Base-by-base conservation (phyloP, 2,329 filamentous ascomycete genomes). In the Beauveria medogensis region DNA sequence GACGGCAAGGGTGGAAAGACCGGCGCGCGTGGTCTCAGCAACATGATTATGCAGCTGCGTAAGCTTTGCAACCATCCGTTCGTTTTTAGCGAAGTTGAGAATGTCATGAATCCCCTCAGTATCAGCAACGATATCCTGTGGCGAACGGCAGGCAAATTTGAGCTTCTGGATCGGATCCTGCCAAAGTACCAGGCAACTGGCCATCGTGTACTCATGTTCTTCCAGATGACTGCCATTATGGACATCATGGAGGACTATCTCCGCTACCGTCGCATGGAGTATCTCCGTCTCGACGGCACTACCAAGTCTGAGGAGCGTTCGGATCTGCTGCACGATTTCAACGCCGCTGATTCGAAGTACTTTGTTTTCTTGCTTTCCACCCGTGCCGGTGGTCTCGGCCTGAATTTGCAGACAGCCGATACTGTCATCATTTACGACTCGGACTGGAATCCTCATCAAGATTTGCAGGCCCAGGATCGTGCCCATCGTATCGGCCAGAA, bases 201-300 rank as follows among this genome's bases (percentile, higher is more conserved):
- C 18, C 94, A 99, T 84, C 89, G 94, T 75, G 92, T 97, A 30
- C 81, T 99, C 73, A 97, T 99, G 90, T 99, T 99, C 83, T 99
- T 99, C 82, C 94, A 99, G 74, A 99, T 99, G 94, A 99, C 94
- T 4, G 92, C 96, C 64, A 99, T 99, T 72, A 99, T 99, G 94
- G 96, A 99, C 76, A 99, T 99, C 70, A 97, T 99, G 94, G 94
- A 99, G 69, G 94, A 99, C 73, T 99, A 96, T 73, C 77, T 99
- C 64, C 88, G 93, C 3, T 88, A 91, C 70, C 85, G 91, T 65
- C 89, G 88, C 52, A 81, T 96, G 67, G 82, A 89, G 69, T 99
- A 96, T 72, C 82, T 99, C 66, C 92, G 94, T 72, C 81, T 99
- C 63, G 94, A 99, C 70, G 94, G 94, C 78, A 94, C 92, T 0